A percentile compares a stretch with the other conserved stretches of the same genome.
These are phyloP conservation scores for Clathrus columnatus DNA, from an alignment of 768 basidiomycete species.

Conservation along the genomic window DNA sequence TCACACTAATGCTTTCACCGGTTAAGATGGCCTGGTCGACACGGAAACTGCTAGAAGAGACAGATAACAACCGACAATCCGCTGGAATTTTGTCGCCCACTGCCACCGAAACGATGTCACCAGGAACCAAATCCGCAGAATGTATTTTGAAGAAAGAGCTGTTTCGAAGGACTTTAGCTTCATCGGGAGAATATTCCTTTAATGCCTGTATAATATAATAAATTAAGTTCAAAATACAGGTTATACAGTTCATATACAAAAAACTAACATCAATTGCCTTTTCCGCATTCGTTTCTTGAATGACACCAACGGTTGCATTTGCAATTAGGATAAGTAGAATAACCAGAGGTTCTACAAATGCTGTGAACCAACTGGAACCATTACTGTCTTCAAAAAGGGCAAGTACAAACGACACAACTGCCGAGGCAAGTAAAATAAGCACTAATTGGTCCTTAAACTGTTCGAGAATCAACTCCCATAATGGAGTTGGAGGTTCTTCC, in stretches of 20 bases:
- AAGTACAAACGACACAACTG: slow-evolving; percentile 86
- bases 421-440: slow-evolving; percentile 90
- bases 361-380: slow-evolving; percentile 53
- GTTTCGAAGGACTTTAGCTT: slow-evolving; percentile 80
- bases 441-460: slow-evolving; percentile 99
- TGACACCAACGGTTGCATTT: slow-evolving; percentile 95
- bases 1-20: slow-evolving; percentile 85
- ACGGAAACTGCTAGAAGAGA: slow-evolving; percentile 89
- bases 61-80: slow-evolving; percentile 81
- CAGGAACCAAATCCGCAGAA: slow-evolving; percentile 86
- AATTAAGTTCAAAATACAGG: not conserved
- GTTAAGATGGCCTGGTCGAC: slow-evolving; percentile 96
- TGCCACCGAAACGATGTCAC: slow-evolving; percentile 83
- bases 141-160: slow-evolving; percentile 66
- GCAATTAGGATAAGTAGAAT: slow-evolving; percentile 94
- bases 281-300: slow-evolving; percentile 95
- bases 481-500: slow-evolving; percentile 81
- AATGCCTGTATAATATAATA: slow-evolving; percentile 53
- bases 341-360: slow-evolving; percentile 92
- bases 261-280: slow-evolving; percentile 88
- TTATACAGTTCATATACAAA: not conserved
- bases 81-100: slow-evolving; percentile 96
- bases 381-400: slow-evolving; percentile 73
- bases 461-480: slow-evolving; percentile 94
- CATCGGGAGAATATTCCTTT: slow-evolving; percentile 95